Base-by-base conservation (phyloP, 2,329 filamentous ascomycete species). In the Fusarium incarnatum region DNA sequence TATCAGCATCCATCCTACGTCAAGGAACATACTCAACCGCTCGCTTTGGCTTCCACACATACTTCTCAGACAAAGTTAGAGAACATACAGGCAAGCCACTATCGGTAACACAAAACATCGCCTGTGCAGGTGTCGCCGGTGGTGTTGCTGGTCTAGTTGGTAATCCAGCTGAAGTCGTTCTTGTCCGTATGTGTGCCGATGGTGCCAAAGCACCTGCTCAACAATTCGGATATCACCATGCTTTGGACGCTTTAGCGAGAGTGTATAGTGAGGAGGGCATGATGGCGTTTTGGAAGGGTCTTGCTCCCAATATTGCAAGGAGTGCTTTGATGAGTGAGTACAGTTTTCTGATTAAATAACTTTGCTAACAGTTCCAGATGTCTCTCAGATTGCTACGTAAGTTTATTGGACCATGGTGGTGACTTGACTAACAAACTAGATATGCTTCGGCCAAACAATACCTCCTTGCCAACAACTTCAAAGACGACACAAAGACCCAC, bases 111-210 rank as follows among this genome's bases (percentile, higher is more conserved):
- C 72, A 71, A 44, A 83, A 81, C 15, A 79, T 83, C 23, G 73
- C 75, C 0, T 82, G 81, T 42, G 82, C 82, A 4, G 81, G 79
- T 7, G 40, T 80, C 2, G 79, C 82, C 0, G 82, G 82, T 15
- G 81, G 82, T 10, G 72, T 83, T 20, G 82, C 82, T 1, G 82
- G 82, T 18, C 41, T 83, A n/a, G 73, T 84, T 5, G 82, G 82
- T n/a, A 84, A 84, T 25, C 82, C 82, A 6, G 80, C 82, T 13
- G 82, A 84, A 65, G 79, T 82, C 0, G 77, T 83, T 1, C 77
- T 84, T 8, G 82, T 84, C 0, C 75, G 82, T 9, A 84, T 84
- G 82, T 83, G 82, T 61, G 80, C 82, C 16, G 82, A 84, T 69
- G 82, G 81, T 2, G 82, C 82, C 0, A 83, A 80, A 64, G 60